Percentiles rank a stretch among this genome's conserved stretches.
Evolutionary conservation across 202 grass and related monocot species (phyloP).

Genomic region (Cymbopogon flexuosus): DNA sequence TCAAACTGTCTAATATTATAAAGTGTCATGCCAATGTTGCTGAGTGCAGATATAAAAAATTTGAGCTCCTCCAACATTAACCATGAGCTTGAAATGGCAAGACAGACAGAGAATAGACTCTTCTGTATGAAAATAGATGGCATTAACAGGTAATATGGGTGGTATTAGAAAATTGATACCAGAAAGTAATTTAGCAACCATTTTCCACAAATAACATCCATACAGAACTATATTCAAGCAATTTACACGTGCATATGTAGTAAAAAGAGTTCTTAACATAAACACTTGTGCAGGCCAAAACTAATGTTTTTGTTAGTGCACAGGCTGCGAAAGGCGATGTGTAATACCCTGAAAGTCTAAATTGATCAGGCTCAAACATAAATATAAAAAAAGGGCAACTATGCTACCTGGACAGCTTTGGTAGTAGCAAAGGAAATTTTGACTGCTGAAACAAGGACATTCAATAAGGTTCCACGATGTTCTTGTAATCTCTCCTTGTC

Average conservation of each 20-base stretch:
- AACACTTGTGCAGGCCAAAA: neutral
- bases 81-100: slow-evolving; percentile 62
- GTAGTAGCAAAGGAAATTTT: slow-evolving; percentile 64
- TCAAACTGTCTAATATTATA: slow-evolving; percentile 51
- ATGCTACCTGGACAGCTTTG: slow-evolving; percentile 32
- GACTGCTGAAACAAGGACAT: slow-evolving; percentile 42
- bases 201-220: neutral
- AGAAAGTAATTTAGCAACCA: neutral
- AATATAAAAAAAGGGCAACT: neutral
- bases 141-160: slow-evolving; percentile 25
- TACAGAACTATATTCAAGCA: neutral
- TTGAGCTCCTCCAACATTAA: slow-evolving; percentile 47
- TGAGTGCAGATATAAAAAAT: slow-evolving; percentile 49
- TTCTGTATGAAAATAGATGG: slow-evolving; percentile 53
- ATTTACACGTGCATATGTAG: neutral
- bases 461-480: slow-evolving; percentile 54
- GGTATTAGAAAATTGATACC: neutral
- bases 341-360: too few relatives aligned
- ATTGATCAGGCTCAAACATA: neutral
- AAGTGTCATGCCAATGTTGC: slow-evolving; percentile 56
- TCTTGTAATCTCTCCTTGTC: slow-evolving; percentile 48
- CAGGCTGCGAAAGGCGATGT: neutral
- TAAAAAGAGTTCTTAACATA: neutral
- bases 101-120: slow-evolving; percentile 27
- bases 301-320: neutral